Conservation (phyloP, 805 yeast genomes). For the Saccharomyces eubayanus region DNA sequence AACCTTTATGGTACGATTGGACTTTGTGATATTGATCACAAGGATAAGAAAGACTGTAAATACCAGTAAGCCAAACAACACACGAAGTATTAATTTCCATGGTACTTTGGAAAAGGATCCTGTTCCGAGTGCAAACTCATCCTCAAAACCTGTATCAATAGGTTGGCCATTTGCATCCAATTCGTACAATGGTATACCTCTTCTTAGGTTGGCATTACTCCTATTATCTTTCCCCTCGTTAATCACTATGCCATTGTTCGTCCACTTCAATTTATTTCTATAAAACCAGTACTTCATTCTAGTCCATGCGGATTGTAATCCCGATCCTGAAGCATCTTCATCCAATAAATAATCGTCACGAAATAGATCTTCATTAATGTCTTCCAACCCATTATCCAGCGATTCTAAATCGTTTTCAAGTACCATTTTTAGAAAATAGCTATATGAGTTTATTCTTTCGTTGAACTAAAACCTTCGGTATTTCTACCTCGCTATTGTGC, state of each 20-base stretch:
- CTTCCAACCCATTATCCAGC: neutral
- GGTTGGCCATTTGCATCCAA: constrained; percentile 12
- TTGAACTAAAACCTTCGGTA: no score
- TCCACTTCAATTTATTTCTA: constrained; percentile 2
- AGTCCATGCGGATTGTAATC: neutral
- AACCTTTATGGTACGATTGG: neutral
- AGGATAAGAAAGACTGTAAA: constrained; percentile 1
- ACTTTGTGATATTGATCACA: constrained; percentile 2
- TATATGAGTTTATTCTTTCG: neutral
- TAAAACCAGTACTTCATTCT: constrained; percentile 5
- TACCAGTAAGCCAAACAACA: neutral
- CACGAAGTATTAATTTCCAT: constrained; percentile 2
- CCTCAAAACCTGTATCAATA: neutral
- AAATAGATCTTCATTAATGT: neutral
- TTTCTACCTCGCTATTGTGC: neutral
- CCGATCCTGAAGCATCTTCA: neutral
- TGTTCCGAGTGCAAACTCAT: constrained; percentile 1
- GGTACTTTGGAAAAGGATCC: neutral
- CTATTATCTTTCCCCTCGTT: neutral
- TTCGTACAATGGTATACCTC: constrained; percentile 20
- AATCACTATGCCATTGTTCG: neutral
- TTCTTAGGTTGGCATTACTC: neutral
- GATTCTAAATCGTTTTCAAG: neutral
- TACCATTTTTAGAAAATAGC: neutral
- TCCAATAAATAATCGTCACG: neutral